A percentile compares a stretch with the other conserved stretches of the same genome.
Conservation (phyloP, 2,329 filamentous ascomycete species). For the Elsinoe fawcettii region DNA sequence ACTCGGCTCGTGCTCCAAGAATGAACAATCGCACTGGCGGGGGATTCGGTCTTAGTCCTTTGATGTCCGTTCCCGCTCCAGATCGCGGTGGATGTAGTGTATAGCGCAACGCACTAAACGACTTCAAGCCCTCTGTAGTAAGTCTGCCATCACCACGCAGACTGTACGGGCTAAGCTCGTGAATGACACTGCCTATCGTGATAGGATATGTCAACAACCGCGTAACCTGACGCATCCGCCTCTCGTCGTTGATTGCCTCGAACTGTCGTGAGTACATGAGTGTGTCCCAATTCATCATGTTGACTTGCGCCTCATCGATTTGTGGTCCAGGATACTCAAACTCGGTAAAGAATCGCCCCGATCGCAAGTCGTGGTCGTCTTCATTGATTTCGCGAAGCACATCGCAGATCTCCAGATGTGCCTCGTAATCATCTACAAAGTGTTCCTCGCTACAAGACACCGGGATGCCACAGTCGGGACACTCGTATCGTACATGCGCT, state of each 20-base stretch:
- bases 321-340: constrained; percentile 85
- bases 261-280: constrained; percentile 90
- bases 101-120: constrained; percentile 85
- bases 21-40: constrained; percentile 89
- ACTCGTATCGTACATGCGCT: constrained; percentile 84
- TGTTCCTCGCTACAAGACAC: constrained; percentile 91
- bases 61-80: constrained; percentile 65
- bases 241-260: constrained; percentile 80
- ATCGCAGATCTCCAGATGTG: constrained; percentile 87
- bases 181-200: constrained; percentile 82
- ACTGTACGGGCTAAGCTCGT: constrained; percentile 89
- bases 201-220: constrained; percentile 87
- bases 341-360: constrained; percentile 85
- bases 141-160: constrained; percentile 67
- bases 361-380: constrained; percentile 90
- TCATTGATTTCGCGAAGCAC: constrained; percentile 89
- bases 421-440: constrained; percentile 93
- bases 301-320: constrained; percentile 85
- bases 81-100: constrained; percentile 79
- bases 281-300: constrained; percentile 99
- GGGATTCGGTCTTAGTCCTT: constrained; percentile 72
- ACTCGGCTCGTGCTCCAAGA: constrained; percentile 92
- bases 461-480: constrained; percentile 89
- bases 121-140: constrained; percentile 84
- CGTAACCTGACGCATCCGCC: constrained; percentile 86